Evolutionary conservation across 805 yeast genomes (phyloP).

Genomic region (Cyberlindnera xylosilytica): DNA sequence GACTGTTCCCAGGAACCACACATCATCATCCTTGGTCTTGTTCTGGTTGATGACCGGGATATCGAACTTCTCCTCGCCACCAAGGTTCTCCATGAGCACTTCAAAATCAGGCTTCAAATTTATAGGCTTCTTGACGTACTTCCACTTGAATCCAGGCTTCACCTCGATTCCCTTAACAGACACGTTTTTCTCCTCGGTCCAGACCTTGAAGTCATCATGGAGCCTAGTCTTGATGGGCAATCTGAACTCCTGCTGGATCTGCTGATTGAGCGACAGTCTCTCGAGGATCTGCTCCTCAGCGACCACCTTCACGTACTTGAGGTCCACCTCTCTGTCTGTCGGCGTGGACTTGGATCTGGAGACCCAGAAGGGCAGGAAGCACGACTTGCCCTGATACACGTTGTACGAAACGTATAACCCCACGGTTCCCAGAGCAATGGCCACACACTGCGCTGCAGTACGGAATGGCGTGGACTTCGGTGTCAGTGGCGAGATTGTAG

Average conservation of each 20-base stretch:
- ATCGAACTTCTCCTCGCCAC: conserved; percentile 21
- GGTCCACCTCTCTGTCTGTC: conserved; percentile 15
- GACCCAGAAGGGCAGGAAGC: conserved; percentile 24
- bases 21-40: conserved; percentile 14
- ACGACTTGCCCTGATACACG: conserved; percentile 16
- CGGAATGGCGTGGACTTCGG: conserved; percentile 13
- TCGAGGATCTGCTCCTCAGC: conserved; percentile 26
- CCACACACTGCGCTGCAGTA: conserved; percentile 9
- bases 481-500: conserved; percentile 6
- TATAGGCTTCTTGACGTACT: conserved; percentile 19
- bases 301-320: conserved; percentile 15
- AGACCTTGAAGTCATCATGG: conserved; percentile 21
- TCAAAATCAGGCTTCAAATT: conserved; percentile 16
- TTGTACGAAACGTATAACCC: conserved; percentile 19
- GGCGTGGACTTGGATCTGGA: conserved; percentile 18
- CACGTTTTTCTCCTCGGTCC: conserved; percentile 23
- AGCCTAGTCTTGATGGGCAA: conserved; percentile 20
- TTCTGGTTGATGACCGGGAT: conserved; percentile 21
- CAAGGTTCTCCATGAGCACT: conserved; percentile 23
- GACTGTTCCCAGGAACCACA: conserved; percentile 22
- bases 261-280: conserved; percentile 18
- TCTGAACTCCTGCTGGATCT: conserved; percentile 20
- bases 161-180: conserved; percentile 25
- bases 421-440: conserved; percentile 18
- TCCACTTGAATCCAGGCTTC: conserved; percentile 19